Evolutionary conservation across 352 stramenopile genomes (phyloP), one percentile per base, ranked within the genome.

Genomic region (Phytophthora palmivora): DNA sequence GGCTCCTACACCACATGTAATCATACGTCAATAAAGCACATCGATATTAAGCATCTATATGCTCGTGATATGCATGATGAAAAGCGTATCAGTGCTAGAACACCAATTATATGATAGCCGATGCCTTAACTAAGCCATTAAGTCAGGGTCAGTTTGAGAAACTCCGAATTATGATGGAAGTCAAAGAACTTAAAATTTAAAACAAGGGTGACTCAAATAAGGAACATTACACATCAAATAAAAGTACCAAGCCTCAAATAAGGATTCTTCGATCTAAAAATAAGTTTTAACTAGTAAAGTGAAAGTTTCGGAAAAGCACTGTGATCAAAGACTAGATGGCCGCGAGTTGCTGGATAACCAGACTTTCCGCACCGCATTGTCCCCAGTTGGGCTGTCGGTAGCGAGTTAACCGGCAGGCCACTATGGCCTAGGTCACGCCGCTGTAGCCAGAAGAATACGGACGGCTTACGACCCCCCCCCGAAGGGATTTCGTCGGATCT

Each of bases 81-180:
- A 4, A 22, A 44, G 4, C 36, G 39, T 44, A 51, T 51, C 32
- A 45, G 8, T 45, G 33, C 50, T 50, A 34, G 33, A 60, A 11
- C 16, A 60, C 52, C 18, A 18, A 60, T 14, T 24, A 60, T 22
- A 51, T 52, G 39, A 37, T 52, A 14, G 39, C 52, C 16, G 52
- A 52, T 32, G 52, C 52, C 6, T 36, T 45, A 19, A 43, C 39
- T 33, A 61, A 52, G 15, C 10, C 43, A 28, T 14, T 49, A 33
- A 47, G 22, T 21, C 24, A 47, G 49, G n/a, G 8, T 11, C 51
- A 58, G 6, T 48, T 42, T 33, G 30, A 48, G 26, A 56, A 44
- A 19, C 37, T 56, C 0, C 22, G 51, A 12, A 8, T 11, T 7
- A 19, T 47, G 18, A 58, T 48, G 50, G 50, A 22, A 4, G 50